phyloP scores from a whole-genome alignment of 139 green algal genomes.

The Coelastrella sp. region DNA sequence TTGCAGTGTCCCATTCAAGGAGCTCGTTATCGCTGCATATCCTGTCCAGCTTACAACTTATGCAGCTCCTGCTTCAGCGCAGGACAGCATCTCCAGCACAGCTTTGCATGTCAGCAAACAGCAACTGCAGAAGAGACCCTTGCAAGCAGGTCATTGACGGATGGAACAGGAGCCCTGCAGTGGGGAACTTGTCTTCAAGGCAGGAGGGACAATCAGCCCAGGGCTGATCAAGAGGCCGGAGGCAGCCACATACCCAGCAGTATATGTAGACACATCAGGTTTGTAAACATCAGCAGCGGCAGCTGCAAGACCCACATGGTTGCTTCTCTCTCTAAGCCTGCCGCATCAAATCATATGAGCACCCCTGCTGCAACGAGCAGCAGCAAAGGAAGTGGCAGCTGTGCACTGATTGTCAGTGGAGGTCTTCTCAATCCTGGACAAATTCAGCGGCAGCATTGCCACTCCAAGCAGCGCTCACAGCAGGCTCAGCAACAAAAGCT shows the following conservation, averaged over 20 bases:
- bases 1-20: not conserved
- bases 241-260: no score
- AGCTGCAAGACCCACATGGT: no score
- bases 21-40: conserved; percentile 5
- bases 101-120: not conserved
- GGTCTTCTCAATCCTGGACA: no score
- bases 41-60: not conserved
- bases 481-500: not conserved
- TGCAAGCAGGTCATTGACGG: not conserved
- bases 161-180: not conserved
- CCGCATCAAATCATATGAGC: no score
- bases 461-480: not conserved
- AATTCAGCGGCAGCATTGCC: not conserved
- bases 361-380: no score
- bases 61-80: conserved; percentile 4
- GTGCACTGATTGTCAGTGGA: no score
- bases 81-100: conserved; percentile 37
- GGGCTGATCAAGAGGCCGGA: no score
- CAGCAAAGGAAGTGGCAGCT: no score
- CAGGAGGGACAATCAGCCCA: no score
- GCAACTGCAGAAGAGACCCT: not conserved
- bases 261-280: no score
- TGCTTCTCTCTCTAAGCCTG: no score
- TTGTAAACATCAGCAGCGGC: no score
- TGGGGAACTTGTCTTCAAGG: not conserved